phyloP scores from a whole-genome alignment of 202 grass and related monocot species.

The Cymbopogon flexuosus region DNA sequence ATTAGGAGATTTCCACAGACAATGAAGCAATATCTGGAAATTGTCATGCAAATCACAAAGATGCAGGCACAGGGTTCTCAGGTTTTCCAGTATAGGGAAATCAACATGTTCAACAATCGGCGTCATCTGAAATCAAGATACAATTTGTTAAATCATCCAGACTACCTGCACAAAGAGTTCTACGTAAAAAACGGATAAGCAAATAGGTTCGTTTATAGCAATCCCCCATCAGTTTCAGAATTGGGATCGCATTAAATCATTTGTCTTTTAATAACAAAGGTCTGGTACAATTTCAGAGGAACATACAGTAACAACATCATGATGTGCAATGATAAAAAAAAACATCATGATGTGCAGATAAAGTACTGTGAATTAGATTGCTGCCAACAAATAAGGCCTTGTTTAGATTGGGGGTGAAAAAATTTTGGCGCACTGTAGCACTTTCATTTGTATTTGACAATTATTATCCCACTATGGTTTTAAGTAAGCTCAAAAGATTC shows the following conservation, averaged over 20 bases:
- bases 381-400: not conserved
- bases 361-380: not conserved
- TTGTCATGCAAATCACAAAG: not conserved
- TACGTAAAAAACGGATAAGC: not conserved
- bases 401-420: no score
- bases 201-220: not conserved
- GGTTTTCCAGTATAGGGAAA: not conserved
- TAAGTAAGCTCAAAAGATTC: no score
- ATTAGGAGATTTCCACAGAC: conserved; percentile 10
- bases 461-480: no score
- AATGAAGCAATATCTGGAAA: not conserved
- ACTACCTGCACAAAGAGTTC: not conserved
- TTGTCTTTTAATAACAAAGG: no score
- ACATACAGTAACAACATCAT: not conserved
- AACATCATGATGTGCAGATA: no score
- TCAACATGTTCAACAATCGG: not conserved
- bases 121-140: not conserved
- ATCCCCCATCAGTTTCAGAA: not conserved
- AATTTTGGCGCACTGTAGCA: no score
- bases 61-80: conserved; percentile 3
- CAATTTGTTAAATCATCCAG: not conserved
- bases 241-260: no score
- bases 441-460: no score
- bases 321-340: not conserved
- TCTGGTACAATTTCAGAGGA: not conserved